These are phyloP conservation scores for Pichia sp. DNA, from an alignment of 1,139 yeast genomes.

Conservation along the genomic window DNA sequence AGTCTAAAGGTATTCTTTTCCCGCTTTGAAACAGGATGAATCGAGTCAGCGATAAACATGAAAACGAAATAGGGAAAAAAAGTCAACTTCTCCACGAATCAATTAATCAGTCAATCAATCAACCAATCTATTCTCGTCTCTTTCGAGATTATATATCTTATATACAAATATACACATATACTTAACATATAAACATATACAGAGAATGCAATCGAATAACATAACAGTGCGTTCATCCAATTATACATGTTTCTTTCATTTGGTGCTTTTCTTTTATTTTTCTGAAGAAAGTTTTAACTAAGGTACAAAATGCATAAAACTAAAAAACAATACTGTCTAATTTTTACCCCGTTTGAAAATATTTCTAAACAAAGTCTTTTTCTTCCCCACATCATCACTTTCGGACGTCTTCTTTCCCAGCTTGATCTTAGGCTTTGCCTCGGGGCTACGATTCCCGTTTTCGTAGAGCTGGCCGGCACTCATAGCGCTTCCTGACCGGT, in stretches of 20 bases:
- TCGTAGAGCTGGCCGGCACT: background rate
- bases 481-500: conserved; percentile 1
- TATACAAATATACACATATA: background rate
- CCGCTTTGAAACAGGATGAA: background rate
- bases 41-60: background rate
- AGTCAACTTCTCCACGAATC: background rate
- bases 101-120: background rate
- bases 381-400: background rate
- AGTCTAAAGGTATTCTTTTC: background rate
- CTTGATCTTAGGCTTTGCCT: conserved; percentile 1
- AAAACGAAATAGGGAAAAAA: background rate
- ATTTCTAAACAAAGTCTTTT: conserved; percentile 2
- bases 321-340: background rate
- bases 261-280: background rate
- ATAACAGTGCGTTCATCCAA: background rate
- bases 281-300: background rate
- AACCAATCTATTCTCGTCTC: background rate
- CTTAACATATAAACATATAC: background rate
- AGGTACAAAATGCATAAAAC: background rate
- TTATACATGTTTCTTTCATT: background rate
- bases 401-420: background rate
- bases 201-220: background rate
- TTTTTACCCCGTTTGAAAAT: conserved; percentile 3
- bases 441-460: background rate
- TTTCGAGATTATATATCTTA: background rate